Evolutionary conservation across 768 basidiomycete genomes (phyloP).

Genomic region (Boletales sp.): DNA sequence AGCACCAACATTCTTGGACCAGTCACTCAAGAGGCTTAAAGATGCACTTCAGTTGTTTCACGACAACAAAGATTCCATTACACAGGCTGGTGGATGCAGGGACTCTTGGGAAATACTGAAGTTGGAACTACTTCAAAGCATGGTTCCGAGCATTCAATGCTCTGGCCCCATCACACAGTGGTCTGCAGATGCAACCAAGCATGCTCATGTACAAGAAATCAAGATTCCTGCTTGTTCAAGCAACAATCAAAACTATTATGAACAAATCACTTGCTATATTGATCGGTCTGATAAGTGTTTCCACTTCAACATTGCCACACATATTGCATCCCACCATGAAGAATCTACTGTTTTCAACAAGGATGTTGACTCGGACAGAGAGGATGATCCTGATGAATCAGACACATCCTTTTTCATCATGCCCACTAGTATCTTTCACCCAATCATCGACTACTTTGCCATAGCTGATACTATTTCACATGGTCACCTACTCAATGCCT

Average conservation of each 20-base stretch:
- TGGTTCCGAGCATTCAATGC: no score
- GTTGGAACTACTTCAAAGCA: no score
- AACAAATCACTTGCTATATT: constrained; percentile 24
- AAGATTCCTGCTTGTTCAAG: no score
- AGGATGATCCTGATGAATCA: not conserved
- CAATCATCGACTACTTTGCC: not conserved
- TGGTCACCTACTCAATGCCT: not conserved
- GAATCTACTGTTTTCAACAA: not conserved
- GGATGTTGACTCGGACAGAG: not conserved
- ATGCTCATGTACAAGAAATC: no score
- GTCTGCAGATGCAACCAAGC: no score
- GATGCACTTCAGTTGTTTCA: constrained; percentile 35
- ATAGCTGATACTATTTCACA: not conserved
- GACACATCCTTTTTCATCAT: not conserved
- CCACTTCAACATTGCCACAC: not conserved
- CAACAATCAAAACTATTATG: no score
- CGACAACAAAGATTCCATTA: constrained; percentile 32
- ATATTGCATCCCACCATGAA: not conserved
- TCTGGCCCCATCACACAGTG: no score
- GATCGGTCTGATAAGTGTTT: not conserved
- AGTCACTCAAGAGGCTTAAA: constrained; percentile 27
- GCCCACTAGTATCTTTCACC: not conserved
- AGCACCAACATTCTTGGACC: constrained; percentile 29
- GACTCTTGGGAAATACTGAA: no score
- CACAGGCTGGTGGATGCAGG: no score